A percentile compares a stretch with the other conserved stretches of the same genome.
Evolutionary conservation across 352 stramenopile species (phyloP).

Genomic region (Phytopythium sindhum): DNA sequence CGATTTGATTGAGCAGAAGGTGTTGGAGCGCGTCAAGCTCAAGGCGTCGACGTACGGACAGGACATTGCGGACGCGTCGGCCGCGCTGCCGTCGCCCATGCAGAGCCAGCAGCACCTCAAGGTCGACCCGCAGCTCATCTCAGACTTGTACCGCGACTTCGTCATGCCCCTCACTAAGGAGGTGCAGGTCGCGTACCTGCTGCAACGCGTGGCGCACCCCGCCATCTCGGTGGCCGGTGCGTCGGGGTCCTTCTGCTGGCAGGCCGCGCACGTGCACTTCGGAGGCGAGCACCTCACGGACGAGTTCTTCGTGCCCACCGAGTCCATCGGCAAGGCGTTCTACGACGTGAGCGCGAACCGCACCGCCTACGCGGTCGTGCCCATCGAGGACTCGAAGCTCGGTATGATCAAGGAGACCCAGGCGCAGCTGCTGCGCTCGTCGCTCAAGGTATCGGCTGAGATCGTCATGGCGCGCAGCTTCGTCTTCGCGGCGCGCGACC

Average conservation of each 20-base stretch:
- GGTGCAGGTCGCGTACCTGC: constrained; percentile 93
- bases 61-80: constrained; percentile 60
- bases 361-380: constrained; percentile 82
- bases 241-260: constrained; percentile 76
- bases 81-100: constrained; percentile 15
- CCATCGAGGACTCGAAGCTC: constrained; percentile 79
- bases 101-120: constrained; percentile 74
- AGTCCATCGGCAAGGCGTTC: constrained; percentile 79
- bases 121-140: constrained; percentile 95
- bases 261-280: constrained; percentile 68
- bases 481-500: constrained; percentile 61
- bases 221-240: constrained; percentile 67
- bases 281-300: constrained; percentile 36
- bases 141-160: constrained; percentile 95
- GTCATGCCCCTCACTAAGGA: constrained; percentile 99
- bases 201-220: constrained; percentile 77
- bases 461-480: constrained; percentile 69
- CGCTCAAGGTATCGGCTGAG: constrained; percentile 78
- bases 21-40: constrained; percentile 90
- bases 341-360: constrained; percentile 74
- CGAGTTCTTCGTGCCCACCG: constrained; percentile 48
- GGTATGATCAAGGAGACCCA: constrained; percentile 89
- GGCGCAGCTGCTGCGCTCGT: constrained; percentile 57
- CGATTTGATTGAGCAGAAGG: constrained; percentile 53
- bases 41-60: constrained; percentile 97